Base-by-base conservation (phyloP, 2,329 filamentous ascomycete genomes). In the Calonectria naviculata region DNA sequence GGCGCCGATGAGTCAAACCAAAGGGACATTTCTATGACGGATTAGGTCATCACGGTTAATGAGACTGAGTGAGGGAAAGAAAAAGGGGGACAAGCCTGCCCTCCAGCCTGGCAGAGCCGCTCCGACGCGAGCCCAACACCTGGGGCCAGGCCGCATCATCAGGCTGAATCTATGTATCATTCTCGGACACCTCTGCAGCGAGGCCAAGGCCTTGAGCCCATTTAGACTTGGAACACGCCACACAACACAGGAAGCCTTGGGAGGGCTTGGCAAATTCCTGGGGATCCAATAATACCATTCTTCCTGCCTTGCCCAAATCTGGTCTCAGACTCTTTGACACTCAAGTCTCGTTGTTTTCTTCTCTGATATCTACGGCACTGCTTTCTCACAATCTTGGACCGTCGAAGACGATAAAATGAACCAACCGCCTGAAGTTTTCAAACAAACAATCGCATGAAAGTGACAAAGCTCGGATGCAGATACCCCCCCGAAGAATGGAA, bases 21-120 rank as follows among this genome's bases (percentile, higher is more conserved):
- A 29, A 86, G 83, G 47, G 89, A 91, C 75, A 86, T 86, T n/a
- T 88, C 87, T 75, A 92, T 92, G 89, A 49, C 52, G 52, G 64
- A 67, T 31, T 67, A 58, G 41, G 31, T 21, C 34, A 24, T 24
- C 62, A 29, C 38, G 47, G 29, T 44, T 38, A 47, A 58, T 60
- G 52, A 31, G 54, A 54, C 34, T 60, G 64, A 42, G 26, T 47
- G 29, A 47, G 64, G 52, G 52, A 46, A 58, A 29, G 21, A 15
- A 49, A 60, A 49, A 44, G 36, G 38, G 42, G 63, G 47, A 44
- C 5, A 38, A 60, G 24, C 13, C 29, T 47, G 52, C 38, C 42
- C 52, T 41, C 31, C n/a, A 47, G 46, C 24, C 44, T 41, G 38
- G 56, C 56, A 41, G 38, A 61, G 56, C 44, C 26, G 56, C 56